These are phyloP conservation scores for Pichia gijzeniarum DNA, from an alignment of 805 yeast species.

Conservation along the genomic window DNA sequence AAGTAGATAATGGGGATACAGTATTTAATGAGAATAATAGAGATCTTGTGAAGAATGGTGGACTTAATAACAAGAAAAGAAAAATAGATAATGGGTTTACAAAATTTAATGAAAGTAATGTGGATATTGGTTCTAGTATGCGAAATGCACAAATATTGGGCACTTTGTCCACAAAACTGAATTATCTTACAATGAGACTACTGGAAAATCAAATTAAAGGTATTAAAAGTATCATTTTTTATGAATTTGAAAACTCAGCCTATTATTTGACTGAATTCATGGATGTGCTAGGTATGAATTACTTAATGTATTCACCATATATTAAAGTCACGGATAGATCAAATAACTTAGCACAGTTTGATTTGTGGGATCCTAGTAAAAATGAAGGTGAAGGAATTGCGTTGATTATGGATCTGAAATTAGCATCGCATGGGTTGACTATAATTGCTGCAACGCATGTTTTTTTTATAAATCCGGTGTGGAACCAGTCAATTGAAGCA, in stretches of 20 bases:
- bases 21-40: conserved; percentile 1
- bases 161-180: conserved; percentile 56
- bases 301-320: conserved; percentile 59
- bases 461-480: conserved; percentile 65
- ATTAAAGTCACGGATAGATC: conserved; percentile 46
- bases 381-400: conserved; percentile 45
- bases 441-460: conserved; percentile 63
- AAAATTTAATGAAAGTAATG: conserved; percentile 1
- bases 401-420: conserved; percentile 57
- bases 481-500: conserved; percentile 65
- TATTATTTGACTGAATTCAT: conserved; percentile 59
- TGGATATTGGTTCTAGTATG: conserved; percentile 18
- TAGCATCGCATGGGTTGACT: conserved; percentile 67
- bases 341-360: conserved; percentile 45
- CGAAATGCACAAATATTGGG: conserved; percentile 44
- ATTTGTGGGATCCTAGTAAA: conserved; percentile 28
- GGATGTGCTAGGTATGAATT: conserved; percentile 54
- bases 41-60: conserved; percentile 3
- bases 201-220: conserved; percentile 43
- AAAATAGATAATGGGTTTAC: background rate
- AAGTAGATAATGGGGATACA: background rate
- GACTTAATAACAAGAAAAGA: background rate
- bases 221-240: conserved; percentile 56
- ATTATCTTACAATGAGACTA: conserved; percentile 50
- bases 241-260: conserved; percentile 67